A percentile compares a stretch with the other conserved stretches of the same genome.
phyloP scores from a whole-genome alignment of 306 rosid genomes.

The Dryas alaskensis region DNA sequence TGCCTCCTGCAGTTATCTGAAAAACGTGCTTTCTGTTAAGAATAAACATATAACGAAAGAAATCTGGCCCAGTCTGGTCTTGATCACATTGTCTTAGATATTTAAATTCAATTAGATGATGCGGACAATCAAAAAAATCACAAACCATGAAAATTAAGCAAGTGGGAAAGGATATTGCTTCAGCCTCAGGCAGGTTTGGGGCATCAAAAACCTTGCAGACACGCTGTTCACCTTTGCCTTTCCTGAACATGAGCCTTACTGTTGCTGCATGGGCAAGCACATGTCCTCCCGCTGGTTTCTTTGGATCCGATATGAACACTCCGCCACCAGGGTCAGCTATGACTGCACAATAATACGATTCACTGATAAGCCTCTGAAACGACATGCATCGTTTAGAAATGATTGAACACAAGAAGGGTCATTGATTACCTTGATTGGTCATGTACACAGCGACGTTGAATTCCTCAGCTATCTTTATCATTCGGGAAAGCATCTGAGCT shows the following conservation, averaged over 20 bases:
- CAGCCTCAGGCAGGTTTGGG: constrained; percentile 92
- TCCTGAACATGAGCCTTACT: constrained; percentile 83
- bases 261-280: constrained; percentile 97
- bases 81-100: background rate
- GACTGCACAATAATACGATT: constrained; percentile 53
- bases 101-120: background rate
- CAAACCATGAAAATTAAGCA: background rate
- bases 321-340: constrained; percentile 96
- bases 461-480: constrained; percentile 88
- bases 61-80: background rate
- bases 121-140: background rate
- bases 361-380: background rate
- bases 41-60: constrained; percentile 27
- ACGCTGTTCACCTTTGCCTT: constrained; percentile 97
- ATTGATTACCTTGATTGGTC: constrained; percentile 82
- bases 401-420: background rate
- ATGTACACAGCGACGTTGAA: constrained; percentile 87
- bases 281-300: constrained; percentile 96
- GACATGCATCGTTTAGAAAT: background rate
- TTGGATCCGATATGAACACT: constrained; percentile 85
- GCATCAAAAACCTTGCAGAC: constrained; percentile 93
- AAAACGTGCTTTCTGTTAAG: constrained; percentile 65
- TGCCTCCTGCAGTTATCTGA: constrained; percentile 93
- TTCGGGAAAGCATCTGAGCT: constrained; percentile 91
- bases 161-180: constrained; percentile 84